Conservation (phyloP, 257 asterid species). For the Agastache rugosa region DNA sequence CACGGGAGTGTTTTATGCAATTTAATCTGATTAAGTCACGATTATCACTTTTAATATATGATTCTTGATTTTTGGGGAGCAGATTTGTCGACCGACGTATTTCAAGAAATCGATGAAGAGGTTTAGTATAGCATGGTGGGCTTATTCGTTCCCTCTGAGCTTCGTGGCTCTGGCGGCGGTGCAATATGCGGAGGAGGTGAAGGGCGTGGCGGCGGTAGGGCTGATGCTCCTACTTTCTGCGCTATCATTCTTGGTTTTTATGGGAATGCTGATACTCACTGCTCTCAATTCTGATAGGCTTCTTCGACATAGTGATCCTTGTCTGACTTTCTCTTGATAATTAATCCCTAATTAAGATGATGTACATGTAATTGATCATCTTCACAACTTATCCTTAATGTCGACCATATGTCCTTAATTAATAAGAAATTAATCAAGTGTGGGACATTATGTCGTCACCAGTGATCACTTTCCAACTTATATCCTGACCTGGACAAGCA, state of each 20-base stretch:
- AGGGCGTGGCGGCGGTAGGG: constrained; percentile 32
- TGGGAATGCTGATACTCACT: constrained; percentile 42
- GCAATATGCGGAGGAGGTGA: constrained; percentile 51
- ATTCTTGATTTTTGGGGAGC: background rate
- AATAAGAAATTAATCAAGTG: background rate
- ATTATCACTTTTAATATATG: no score
- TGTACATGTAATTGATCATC: background rate
- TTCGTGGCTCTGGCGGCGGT: constrained; percentile 58
- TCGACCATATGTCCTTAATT: background rate
- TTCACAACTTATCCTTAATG: background rate
- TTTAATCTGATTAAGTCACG: no score
- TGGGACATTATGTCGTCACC: background rate
- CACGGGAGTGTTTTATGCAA: no score
- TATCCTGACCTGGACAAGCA: no score
- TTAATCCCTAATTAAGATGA: background rate
- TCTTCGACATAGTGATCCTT: constrained; percentile 45
- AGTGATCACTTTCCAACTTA: background rate
- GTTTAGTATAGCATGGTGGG: constrained; percentile 63
- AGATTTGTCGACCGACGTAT: constrained; percentile 52
- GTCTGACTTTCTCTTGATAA: constrained; percentile 27
- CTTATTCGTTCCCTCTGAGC: constrained; percentile 57
- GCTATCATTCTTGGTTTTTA: constrained; percentile 53
- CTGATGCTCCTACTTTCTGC: constrained; percentile 56
- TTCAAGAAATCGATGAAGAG: constrained; percentile 65
- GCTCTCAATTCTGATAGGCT: constrained; percentile 47